Conservation (phyloP, 352 stramenopile genomes). For the Globisporangium sylvaticum region DNA sequence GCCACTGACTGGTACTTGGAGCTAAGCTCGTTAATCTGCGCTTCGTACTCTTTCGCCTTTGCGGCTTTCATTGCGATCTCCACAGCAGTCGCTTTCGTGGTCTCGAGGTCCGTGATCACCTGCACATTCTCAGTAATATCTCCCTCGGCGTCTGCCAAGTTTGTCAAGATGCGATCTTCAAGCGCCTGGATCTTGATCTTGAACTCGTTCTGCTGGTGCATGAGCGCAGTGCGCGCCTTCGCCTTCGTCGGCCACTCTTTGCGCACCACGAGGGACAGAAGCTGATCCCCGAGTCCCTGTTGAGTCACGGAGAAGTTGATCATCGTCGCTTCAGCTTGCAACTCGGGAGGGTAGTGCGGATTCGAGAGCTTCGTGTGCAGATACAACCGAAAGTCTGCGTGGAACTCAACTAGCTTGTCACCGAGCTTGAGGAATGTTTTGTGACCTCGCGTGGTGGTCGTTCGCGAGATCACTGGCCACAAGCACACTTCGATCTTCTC, state of each 20-base stretch:
- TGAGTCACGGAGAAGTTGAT: conserved; percentile 92
- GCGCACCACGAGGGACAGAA: conserved; percentile 83
- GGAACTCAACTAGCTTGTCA: conserved; percentile 85
- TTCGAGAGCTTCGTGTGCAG: conserved; percentile 93
- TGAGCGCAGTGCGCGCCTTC: conserved; percentile 60
- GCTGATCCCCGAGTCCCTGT: conserved; percentile 87
- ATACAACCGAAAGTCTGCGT: conserved; percentile 80
- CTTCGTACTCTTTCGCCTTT: conserved; percentile 69
- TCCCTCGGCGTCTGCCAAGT: conserved; percentile 76
- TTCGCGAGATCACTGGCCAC: conserved; percentile 77
- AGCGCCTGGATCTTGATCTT: conserved; percentile 84
- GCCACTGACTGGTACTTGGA: conserved; percentile 92
- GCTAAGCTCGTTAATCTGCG: conserved; percentile 81
- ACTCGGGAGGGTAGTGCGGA: conserved; percentile 87
- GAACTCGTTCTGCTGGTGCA: conserved; percentile 90
- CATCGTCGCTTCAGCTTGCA: conserved; percentile 89
- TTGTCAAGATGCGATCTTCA: conserved; percentile 88
- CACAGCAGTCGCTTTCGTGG: conserved; percentile 88
- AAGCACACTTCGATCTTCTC: conserved; percentile 85
- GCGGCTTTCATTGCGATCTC: conserved; percentile 82
- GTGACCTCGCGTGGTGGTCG: conserved; percentile 68
- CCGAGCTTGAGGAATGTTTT: conserved; percentile 81
- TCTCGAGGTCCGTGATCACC: conserved; percentile 92
- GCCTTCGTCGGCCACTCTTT: conserved; percentile 90
- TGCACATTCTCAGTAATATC: conserved; percentile 95